These are phyloP conservation scores for Cladophialophora psammophila DNA, from an alignment of 2,329 filamentous ascomycete species.

Conservation along the genomic window DNA sequence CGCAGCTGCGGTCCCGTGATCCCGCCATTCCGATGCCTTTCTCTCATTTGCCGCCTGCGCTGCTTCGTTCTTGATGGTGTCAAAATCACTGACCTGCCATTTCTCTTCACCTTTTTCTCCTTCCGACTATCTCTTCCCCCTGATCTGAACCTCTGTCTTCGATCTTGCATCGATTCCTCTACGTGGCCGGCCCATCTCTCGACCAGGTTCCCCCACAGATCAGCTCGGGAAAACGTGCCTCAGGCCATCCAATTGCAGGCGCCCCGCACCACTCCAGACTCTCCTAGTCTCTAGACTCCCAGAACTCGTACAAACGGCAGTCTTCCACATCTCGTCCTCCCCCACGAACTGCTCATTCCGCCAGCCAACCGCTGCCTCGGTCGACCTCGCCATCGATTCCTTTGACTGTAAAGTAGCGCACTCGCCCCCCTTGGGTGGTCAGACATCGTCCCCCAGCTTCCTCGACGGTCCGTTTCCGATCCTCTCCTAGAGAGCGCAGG, in stretches of 20 bases:
- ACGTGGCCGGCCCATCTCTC: not conserved
- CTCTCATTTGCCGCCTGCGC: constrained; percentile 6
- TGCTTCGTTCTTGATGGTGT: not conserved
- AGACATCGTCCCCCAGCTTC: constrained; percentile 9
- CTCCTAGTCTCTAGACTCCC: not conserved
- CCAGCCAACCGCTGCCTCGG: not conserved
- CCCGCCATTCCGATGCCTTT: not conserved
- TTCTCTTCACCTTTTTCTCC: not conserved
- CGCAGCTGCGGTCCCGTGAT: not conserved
- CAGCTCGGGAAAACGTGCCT: constrained; percentile 6
- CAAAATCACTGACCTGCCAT: not conserved
- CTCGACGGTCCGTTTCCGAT: constrained; percentile 1
- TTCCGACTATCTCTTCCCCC: constrained; percentile 12
- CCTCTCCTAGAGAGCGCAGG: constrained; percentile 2
- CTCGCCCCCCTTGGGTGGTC: not conserved
- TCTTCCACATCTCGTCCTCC: not conserved
- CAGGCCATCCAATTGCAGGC: constrained; percentile 9
- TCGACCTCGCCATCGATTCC: not conserved
- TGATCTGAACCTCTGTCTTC: constrained; percentile 22
- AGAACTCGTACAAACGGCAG: not conserved
- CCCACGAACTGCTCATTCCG: not conserved
- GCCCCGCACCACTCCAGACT: constrained; percentile 24
- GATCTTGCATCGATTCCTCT: constrained; percentile 12
- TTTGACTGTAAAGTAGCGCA: not conserved
- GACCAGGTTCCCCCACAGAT: constrained; percentile 17